These are phyloP conservation scores for Tetrapisispora pingtungensis DNA, from an alignment of 805 yeast genomes.

Conservation along the genomic window DNA sequence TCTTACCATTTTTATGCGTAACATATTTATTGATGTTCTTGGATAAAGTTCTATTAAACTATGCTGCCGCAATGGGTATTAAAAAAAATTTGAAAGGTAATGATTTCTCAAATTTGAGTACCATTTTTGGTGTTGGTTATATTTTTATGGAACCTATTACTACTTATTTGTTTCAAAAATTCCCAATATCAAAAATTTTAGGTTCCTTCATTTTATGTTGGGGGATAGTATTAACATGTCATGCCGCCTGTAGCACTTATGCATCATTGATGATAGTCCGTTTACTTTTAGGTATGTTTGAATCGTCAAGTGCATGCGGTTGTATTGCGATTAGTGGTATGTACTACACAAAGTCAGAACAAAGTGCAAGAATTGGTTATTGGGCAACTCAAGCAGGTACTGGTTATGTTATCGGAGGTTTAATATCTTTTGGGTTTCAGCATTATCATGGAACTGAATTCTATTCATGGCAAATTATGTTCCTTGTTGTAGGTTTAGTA, in stretches of 20 bases:
- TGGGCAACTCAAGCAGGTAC: conserved; percentile 53
- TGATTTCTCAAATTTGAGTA: conserved; percentile 43
- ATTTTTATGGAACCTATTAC: conserved; percentile 46
- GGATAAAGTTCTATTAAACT: conserved; percentile 49
- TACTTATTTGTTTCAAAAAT: conserved; percentile 38
- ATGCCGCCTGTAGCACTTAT: conserved; percentile 43
- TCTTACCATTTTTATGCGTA: conserved; percentile 41
- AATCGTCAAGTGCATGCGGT: conserved; percentile 47
- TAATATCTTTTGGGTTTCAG: conserved; percentile 43
- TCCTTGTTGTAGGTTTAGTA: conserved; percentile 44
- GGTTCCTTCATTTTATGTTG: conserved; percentile 39
- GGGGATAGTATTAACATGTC: conserved; percentile 44
- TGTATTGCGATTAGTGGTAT: conserved; percentile 48
- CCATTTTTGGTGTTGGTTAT: conserved; percentile 45
- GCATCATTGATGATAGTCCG: conserved; percentile 48
- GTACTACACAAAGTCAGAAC: conserved; percentile 50
- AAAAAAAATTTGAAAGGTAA: conserved; percentile 37
- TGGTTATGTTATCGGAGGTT: conserved; percentile 37
- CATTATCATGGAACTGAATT: conserved; percentile 36
- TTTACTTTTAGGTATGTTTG: conserved; percentile 44
- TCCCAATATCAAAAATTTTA: conserved; percentile 44
- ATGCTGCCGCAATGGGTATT: conserved; percentile 59
- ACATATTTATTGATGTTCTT: conserved; percentile 48
- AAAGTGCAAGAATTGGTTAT: conserved; percentile 41
- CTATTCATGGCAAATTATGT: conserved; percentile 54